phyloP scores from a whole-genome alignment of 2,329 filamentous ascomycete species.

The Zopfia rhizophila region DNA sequence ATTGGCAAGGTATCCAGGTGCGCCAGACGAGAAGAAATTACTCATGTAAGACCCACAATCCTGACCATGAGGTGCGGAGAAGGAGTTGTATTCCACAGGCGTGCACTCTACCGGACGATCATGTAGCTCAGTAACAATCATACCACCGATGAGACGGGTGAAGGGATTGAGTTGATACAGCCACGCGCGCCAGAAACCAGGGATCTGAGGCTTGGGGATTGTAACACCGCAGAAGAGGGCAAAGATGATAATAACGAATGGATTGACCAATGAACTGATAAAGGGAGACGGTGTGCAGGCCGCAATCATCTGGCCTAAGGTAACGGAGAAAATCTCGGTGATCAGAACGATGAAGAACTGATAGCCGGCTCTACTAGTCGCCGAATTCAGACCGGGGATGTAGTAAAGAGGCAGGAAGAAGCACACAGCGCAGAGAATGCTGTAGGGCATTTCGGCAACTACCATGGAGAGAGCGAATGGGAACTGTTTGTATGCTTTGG shows the following conservation, averaged over 20 bases:
- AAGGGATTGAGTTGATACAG: conserved; percentile 86
- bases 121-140: conserved; percentile 81
- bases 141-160: conserved; percentile 81
- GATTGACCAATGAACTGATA: conserved; percentile 82
- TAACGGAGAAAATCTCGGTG: conserved; percentile 86
- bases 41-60: conserved; percentile 81
- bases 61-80: conserved; percentile 72
- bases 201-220: conserved; percentile 81
- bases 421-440: conserved; percentile 77
- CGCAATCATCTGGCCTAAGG: conserved; percentile 76
- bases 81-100: conserved; percentile 70
- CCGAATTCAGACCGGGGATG: conserved; percentile 77
- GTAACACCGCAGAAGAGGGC: conserved; percentile 89
- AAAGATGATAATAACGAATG: conserved; percentile 84
- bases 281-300: conserved; percentile 82
- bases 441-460: conserved; percentile 87
- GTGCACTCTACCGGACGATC: conserved; percentile 70
- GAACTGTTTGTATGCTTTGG: conserved; percentile 85
- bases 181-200: conserved; percentile 81
- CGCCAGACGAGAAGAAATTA: conserved; percentile 74
- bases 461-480: conserved; percentile 82
- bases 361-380: conserved; percentile 76
- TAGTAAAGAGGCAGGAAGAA: conserved; percentile 90
- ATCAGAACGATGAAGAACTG: conserved; percentile 87
- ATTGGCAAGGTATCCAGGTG: conserved; percentile 75